Conservation (phyloP, 345 rosid species). For the Bruguiera parviflora region DNA sequence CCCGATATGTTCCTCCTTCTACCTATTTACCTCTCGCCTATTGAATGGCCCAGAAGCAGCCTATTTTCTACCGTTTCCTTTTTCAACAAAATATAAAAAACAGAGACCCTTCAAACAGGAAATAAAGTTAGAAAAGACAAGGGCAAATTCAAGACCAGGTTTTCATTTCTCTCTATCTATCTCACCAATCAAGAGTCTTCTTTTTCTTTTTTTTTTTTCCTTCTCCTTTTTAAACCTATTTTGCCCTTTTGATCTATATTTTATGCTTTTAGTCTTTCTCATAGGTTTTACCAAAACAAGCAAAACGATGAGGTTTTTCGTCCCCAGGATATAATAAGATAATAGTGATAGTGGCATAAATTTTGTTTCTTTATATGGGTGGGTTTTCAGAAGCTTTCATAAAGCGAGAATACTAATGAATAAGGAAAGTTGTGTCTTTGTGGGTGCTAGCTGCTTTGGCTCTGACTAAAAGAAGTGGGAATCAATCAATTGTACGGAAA, state of each 20-base stretch:
- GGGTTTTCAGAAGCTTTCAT: conserved; percentile 1
- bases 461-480: conserved; percentile 14
- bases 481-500: conserved; percentile 33
- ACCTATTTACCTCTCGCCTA: neutral
- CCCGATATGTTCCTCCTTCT: neutral
- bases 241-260: conserved; percentile 9
- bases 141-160: too few species aligned
- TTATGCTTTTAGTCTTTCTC: conserved; percentile 22
- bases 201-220: too few species aligned
- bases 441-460: conserved; percentile 1
- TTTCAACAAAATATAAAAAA: too few species aligned
- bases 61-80: too few species aligned
- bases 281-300: conserved; percentile 46
- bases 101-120: too few species aligned
- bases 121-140: too few species aligned
- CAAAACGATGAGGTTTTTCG: conserved; percentile 38
- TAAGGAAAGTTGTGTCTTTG: conserved; percentile 24
- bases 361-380: conserved; percentile 21
- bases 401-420: conserved; percentile 1
- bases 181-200: too few species aligned
- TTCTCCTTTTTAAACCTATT: neutral
- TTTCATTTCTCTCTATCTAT: too few species aligned
- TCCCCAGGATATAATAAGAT: conserved; percentile 3
- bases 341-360: neutral
- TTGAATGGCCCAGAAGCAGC: too few species aligned